Evolutionary conservation across 1,284 basidiomycete species (phyloP).

Genomic region (Cryptococcus deneoformans): DNA sequence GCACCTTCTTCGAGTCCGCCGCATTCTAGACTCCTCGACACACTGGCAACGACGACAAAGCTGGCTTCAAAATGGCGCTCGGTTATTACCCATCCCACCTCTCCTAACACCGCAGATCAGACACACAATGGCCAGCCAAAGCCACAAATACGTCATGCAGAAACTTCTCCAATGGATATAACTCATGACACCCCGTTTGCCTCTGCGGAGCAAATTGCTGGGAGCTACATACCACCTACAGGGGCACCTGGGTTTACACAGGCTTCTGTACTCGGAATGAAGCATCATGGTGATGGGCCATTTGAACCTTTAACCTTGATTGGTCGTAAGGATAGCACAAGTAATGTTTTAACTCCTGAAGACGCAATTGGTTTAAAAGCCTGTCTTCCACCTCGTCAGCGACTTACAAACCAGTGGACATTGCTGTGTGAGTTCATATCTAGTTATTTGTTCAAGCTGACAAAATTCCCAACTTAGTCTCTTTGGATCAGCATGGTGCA

Average conservation of each 20-base stretch:
- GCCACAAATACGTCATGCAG: not conserved
- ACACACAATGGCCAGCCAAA: not conserved
- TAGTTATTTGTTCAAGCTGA: not conserved
- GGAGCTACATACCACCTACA: slow-evolving; percentile 58
- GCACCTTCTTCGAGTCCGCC: slow-evolving; percentile 11
- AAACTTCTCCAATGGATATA: slow-evolving; percentile 27
- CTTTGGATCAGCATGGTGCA: slow-evolving; percentile 92
- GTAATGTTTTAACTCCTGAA: slow-evolving; percentile 55
- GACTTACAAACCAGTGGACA: slow-evolving; percentile 76
- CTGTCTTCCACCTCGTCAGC: slow-evolving; percentile 73
- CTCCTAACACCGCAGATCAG: slow-evolving; percentile 5
- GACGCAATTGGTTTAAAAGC: slow-evolving; percentile 67
- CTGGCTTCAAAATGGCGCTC: slow-evolving; percentile 41
- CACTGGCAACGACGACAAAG: slow-evolving; percentile 29
- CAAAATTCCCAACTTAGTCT: slow-evolving; percentile 47
- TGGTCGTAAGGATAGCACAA: slow-evolving; percentile 60
- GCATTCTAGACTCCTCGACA: slow-evolving; percentile 22
- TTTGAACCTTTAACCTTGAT: slow-evolving; percentile 37
- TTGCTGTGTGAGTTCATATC: slow-evolving; percentile 61
- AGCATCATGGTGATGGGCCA: no score
- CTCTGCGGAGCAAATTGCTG: slow-evolving; percentile 26
- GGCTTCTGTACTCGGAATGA: slow-evolving; percentile 1
- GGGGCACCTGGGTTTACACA: slow-evolving; percentile 71
- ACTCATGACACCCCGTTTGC: slow-evolving; percentile 45
- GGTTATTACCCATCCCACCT: slow-evolving; percentile 22